Base-by-base conservation (phyloP, 106 monocot genomes). In the Chionographis japonica region DNA sequence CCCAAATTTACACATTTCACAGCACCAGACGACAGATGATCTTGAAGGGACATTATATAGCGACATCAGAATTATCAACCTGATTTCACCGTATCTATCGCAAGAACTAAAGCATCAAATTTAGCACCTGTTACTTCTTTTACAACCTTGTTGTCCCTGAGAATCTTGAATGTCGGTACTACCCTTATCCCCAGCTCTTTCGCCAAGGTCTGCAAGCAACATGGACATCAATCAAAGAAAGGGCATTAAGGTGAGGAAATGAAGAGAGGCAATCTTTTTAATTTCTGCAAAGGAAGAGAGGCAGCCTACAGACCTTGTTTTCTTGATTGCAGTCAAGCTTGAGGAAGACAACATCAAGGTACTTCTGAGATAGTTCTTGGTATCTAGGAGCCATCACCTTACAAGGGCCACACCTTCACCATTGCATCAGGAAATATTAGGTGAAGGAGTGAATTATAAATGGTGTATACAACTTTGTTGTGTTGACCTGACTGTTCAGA, bases 261-360 rank as follows among this genome's bases (percentile, higher is more conserved):
- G 27, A 27, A 27, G 27, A 27, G 27, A 27, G 27, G 27, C 0
- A 27, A 27, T 27, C 27, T 27, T 27, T 27, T 27, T 27, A 0
- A 0, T 27, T 27, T 27, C 27, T 1, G 27, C 27, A 27, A 27
- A 27, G 27, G 27, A 27, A 27, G 27, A 27, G 27, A 27, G 27
- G 27, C 27, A 27, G 39, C 4, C 2, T 37, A 37, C 37, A 39
- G 4, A 90, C 94, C 85, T 56, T 90, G 80, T 94, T 94, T 38
- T 87, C 87, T 67, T 94, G 56, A 41, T 94, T 94, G 80, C 94
- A 94, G 51, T 94, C 94, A 54, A 94, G 94, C 73, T 90, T 90
- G 58, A 90, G 81, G 61, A 94, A 94, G 41, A 94, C 78, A 20
- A 90, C 82, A 74, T 94, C 90, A 50, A 78, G 80, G 75, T 87